Conservation (phyloP, 768 basidiomycete species). For the Pleurotus ostreatus region DNA sequence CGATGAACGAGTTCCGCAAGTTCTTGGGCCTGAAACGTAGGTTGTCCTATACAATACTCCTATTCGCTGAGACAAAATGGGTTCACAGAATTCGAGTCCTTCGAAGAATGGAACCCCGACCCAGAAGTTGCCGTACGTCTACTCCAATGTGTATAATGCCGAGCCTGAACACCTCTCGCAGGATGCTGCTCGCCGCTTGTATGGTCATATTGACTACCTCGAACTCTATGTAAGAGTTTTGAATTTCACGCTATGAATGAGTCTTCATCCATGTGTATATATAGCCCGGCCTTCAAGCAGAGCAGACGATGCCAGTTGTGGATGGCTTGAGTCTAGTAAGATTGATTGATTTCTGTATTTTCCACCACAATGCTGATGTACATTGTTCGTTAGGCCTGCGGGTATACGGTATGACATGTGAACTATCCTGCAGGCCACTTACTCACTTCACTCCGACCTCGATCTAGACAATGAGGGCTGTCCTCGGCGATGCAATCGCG, state of each 20-base stretch:
- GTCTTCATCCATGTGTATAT: too few species aligned
- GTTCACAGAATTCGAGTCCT: slow-evolving; percentile 34
- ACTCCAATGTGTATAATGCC: slow-evolving; percentile 34
- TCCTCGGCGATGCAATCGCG: slow-evolving; percentile 51
- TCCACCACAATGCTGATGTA: too few species aligned
- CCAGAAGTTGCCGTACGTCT: slow-evolving; percentile 35
- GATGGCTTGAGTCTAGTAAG: slow-evolving; percentile 32
- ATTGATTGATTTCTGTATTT: too few species aligned
- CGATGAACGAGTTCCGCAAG: slow-evolving; percentile 53
- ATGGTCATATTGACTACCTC: slow-evolving; percentile 32
- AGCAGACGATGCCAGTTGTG: slow-evolving; percentile 46
- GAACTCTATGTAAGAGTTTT: slow-evolving; percentile 26
- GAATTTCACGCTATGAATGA: too few species aligned
- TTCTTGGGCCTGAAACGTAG: slow-evolving; percentile 43
- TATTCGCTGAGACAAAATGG: neutral
- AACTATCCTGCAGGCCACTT: neutral
- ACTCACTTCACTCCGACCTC: neutral
- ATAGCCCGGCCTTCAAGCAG: slow-evolving; percentile 35
- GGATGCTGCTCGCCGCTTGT: slow-evolving; percentile 27
- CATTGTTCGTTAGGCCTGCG: slow-evolving; percentile 40
- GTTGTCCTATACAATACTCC: slow-evolving; percentile 6
- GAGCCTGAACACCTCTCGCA: slow-evolving; percentile 21
- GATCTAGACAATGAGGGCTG: slow-evolving; percentile 25
- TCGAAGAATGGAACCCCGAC: slow-evolving; percentile 53
- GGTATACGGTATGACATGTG: slow-evolving; percentile 40